Conservation (phyloP, 2,329 filamentous ascomycete species). For the Pseudocercospora cruenta region DNA sequence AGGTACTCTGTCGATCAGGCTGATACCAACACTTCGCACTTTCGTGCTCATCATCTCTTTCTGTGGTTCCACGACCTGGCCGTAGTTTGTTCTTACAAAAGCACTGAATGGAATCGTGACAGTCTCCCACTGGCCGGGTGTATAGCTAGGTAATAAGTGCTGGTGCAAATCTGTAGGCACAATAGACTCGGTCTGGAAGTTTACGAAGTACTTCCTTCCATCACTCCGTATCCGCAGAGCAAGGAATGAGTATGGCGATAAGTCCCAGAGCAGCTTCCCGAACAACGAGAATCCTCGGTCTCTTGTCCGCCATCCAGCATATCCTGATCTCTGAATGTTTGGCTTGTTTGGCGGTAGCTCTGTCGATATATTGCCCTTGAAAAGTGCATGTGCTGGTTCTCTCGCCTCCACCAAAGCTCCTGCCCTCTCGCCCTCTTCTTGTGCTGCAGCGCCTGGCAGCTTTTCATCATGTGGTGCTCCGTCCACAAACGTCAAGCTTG, state of each 20-base stretch:
- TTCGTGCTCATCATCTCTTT: conserved; percentile 85
- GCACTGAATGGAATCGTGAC: conserved; percentile 88
- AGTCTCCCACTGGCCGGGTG: conserved; percentile 90
- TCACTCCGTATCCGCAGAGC: conserved; percentile 88
- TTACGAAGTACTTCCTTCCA: conserved; percentile 89
- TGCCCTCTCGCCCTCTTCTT: conserved; percentile 21
- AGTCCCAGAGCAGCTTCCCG: conserved; percentile 82
- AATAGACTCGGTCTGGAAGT: conserved; percentile 91
- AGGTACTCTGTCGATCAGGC: conserved; percentile 83
- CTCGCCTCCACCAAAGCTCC: conserved; percentile 18
- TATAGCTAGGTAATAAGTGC: conserved; percentile 79
- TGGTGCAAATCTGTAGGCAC: conserved; percentile 96
- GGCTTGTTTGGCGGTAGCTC: conserved; percentile 75
- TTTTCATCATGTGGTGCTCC: conserved; percentile 29
- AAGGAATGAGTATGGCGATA: conserved; percentile 85
- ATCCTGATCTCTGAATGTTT: conserved; percentile 78
- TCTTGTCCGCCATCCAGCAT: conserved; percentile 84
- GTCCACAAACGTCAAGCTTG: conserved; percentile 65
- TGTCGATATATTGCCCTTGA: conserved; percentile 86
- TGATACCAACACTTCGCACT: conserved; percentile 82
- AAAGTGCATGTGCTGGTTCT: conserved; percentile 71
- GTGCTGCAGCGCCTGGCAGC: neutral
- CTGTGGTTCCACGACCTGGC: conserved; percentile 90
- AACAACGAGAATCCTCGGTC: conserved; percentile 81
- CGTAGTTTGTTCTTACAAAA: conserved; percentile 93